Conservation (phyloP, 345 rosid genomes). For the Lepidium aucheri region DNA sequence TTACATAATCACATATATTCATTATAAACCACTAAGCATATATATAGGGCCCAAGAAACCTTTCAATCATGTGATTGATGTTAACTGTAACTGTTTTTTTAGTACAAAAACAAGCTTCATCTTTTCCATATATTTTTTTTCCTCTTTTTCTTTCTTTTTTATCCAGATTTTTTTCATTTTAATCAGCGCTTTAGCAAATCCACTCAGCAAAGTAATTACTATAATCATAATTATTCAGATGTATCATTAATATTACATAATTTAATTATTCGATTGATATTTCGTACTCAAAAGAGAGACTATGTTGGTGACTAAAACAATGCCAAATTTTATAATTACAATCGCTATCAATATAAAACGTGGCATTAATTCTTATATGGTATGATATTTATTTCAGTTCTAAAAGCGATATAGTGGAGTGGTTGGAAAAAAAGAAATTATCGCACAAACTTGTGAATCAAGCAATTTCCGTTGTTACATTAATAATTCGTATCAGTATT, state of each 20-base stretch:
- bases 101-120: slow-evolving; percentile 5
- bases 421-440: slow-evolving; percentile 7
- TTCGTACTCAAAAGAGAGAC: not conserved
- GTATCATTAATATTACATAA: not conserved
- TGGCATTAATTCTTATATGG: not conserved
- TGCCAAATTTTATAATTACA: not conserved
- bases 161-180: no score
- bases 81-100: slow-evolving; percentile 8
- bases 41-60: not conserved
- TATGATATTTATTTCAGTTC: not conserved
- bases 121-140: not conserved
- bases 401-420: slow-evolving; percentile 24
- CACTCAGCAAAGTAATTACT: not conserved
- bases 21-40: no score
- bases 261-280: not conserved
- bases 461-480: slow-evolving; percentile 13
- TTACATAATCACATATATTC: no score
- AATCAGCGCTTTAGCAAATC: no score
- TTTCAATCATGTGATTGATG: slow-evolving; percentile 8
- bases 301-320: not conserved
- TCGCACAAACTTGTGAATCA: slow-evolving; percentile 19
- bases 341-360: slow-evolving; percentile 9
- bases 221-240: not conserved
- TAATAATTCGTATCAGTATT: not conserved
- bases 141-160: not conserved